Percentiles rank a stretch among this genome's conserved stretches.
Conservation (phyloP, 2,329 filamentous ascomycete species). For the Elsinoe batatas region DNA sequence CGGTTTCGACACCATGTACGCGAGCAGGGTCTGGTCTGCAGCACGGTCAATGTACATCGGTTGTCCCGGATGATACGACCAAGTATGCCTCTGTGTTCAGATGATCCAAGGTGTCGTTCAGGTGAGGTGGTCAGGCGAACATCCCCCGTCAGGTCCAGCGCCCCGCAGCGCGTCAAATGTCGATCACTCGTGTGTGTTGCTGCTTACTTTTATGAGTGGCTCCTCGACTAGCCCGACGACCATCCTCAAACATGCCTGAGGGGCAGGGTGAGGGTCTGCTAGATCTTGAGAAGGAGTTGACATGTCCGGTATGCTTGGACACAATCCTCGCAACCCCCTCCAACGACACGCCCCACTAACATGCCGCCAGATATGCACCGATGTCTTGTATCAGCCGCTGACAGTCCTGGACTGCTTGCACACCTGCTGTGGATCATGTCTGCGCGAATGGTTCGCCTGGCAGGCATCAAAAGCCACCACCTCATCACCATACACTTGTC, state of each 20-base stretch:
- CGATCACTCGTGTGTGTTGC: neutral
- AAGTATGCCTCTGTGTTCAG: neutral
- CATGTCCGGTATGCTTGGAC: conserved; percentile 61
- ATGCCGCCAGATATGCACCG: conserved; percentile 73
- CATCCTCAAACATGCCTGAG: conserved; percentile 10
- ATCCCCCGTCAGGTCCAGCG: neutral
- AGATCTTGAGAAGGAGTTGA: conserved; percentile 87
- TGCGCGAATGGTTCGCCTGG: conserved; percentile 92
- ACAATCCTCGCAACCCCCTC: neutral
- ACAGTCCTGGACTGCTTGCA: conserved; percentile 32
- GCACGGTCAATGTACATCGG: too few species aligned
- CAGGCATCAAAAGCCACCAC: conserved; percentile 55
- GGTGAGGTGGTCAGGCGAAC: neutral
- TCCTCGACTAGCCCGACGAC: neutral
- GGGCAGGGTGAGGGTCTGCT: conserved; percentile 29
- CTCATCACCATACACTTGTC: conserved; percentile 67
- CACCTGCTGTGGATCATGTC: conserved; percentile 88
- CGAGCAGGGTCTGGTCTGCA: too few species aligned
- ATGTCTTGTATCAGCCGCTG: conserved; percentile 42
- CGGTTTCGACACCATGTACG: too few species aligned
- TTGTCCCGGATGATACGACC: too few species aligned
- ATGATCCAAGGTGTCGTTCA: neutral
- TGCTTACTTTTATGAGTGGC: neutral
- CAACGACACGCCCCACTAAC: neutral
- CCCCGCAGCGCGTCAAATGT: neutral